phyloP scores from a whole-genome alignment of 192 early-diverging fungal genomes.

The Chytriomyces sp. region DNA sequence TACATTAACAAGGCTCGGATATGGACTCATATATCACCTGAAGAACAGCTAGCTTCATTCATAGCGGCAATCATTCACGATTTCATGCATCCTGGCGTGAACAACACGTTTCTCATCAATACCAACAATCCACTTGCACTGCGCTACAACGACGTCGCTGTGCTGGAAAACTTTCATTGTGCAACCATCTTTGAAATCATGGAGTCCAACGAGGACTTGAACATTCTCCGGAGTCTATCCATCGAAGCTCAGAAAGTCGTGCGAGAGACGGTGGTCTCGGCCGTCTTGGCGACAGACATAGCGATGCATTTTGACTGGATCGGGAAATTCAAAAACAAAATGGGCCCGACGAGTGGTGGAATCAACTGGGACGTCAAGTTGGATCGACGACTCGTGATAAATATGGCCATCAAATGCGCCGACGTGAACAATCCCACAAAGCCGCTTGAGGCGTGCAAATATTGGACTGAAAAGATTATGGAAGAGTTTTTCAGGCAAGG shows the following conservation, averaged over 20 bases:
- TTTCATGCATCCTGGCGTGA: conserved; percentile 87
- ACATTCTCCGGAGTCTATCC: conserved; percentile 42
- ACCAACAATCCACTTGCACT: conserved; percentile 79
- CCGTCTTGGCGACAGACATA: conserved; percentile 62
- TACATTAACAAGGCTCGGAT: conserved; percentile 48
- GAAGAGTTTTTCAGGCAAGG: conserved; percentile 59
- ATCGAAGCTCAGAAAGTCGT: conserved; percentile 38
- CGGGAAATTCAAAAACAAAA: conserved; percentile 55
- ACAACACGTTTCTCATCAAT: conserved; percentile 89
- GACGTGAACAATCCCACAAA: conserved; percentile 60
- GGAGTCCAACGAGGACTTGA: conserved; percentile 32
- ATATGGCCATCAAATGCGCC: conserved; percentile 59
- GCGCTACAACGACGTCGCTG: conserved; percentile 90
- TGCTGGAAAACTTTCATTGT: conserved; percentile 91
- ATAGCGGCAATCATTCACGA: conserved; percentile 52
- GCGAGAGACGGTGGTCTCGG: conserved; percentile 46
- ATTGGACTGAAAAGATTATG: conserved; percentile 56
- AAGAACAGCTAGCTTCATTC: conserved; percentile 48
- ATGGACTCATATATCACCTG: conserved; percentile 28
- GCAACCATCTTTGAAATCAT: conserved; percentile 48
- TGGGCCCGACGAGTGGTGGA: conserved; percentile 14
- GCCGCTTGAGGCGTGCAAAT: conserved; percentile 31
- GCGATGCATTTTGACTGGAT: conserved; percentile 58
- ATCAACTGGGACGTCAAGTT: conserved; percentile 41
- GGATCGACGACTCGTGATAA: conserved; percentile 43